Evolutionary conservation across 805 yeast species (phyloP).

Genomic region (Candida manassasensis): DNA sequence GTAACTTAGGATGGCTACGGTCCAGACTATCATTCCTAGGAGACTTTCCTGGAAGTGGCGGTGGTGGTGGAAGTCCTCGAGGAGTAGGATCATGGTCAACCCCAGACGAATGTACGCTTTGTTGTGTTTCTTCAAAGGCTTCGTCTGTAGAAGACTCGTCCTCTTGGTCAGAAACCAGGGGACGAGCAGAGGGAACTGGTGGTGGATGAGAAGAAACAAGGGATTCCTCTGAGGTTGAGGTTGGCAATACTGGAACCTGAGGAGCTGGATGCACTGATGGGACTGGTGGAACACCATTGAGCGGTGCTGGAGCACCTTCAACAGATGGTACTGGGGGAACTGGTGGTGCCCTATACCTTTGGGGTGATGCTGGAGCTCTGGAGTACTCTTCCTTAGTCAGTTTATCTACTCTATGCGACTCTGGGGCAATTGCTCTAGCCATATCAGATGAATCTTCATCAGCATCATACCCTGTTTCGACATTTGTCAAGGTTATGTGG

Average conservation of each 20-base stretch:
- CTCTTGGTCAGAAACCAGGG: too few species aligned
- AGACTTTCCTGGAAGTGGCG: conserved; percentile 12
- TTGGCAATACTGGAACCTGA: conserved; percentile 3
- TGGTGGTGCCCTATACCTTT: too few species aligned
- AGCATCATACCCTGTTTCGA: conserved; percentile 61
- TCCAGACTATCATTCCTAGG: background rate
- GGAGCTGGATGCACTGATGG: conserved; percentile 4
- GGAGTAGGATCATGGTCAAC: too few species aligned
- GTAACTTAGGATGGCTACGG: conserved; percentile 9
- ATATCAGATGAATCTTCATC: conserved; percentile 48
- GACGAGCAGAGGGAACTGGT: conserved; percentile 11
- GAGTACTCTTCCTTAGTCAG: background rate
- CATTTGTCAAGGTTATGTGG: conserved; percentile 17
- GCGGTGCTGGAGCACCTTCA: conserved; percentile 7
- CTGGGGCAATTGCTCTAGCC: conserved; percentile 6
- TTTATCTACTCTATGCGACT: background rate
- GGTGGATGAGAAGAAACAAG: background rate
- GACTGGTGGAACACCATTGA: conserved; percentile 7
- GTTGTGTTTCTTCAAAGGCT: too few species aligned
- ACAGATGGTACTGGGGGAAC: conserved; percentile 11
- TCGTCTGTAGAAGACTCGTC: too few species aligned
- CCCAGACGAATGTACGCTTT: too few species aligned
- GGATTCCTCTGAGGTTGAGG: too few species aligned
- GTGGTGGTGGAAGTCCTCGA: conserved; percentile 12
- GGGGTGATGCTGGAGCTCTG: conserved; percentile 10